Evolutionary conservation across 768 basidiomycete genomes (phyloP).

Genomic region (Hortiboletus campestris): DNA sequence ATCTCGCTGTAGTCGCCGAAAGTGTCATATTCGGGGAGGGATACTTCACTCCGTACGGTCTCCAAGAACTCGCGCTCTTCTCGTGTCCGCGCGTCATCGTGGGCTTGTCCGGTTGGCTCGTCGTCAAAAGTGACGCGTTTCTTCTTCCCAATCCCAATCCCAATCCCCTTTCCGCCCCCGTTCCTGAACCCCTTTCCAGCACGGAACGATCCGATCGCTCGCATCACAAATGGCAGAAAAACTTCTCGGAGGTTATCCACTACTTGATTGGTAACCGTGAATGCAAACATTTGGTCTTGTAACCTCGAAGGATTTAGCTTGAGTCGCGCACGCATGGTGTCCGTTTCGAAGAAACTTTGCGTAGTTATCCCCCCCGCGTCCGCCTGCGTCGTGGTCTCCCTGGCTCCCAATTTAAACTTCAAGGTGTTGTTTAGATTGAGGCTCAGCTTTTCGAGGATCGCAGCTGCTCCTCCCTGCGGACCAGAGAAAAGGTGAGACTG

Average conservation of each 20-base stretch:
- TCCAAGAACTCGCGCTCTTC: slow-evolving; percentile 82
- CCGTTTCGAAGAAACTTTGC: slow-evolving; percentile 48
- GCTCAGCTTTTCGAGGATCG: slow-evolving; percentile 22
- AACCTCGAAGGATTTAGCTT: slow-evolving; percentile 70
- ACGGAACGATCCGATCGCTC: slow-evolving; percentile 52
- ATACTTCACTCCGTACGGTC: slow-evolving; percentile 70
- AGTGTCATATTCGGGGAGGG: slow-evolving; percentile 75
- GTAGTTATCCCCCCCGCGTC: slow-evolving; percentile 14
- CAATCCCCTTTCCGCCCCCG: slow-evolving; percentile 19
- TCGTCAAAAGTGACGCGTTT: slow-evolving; percentile 75
- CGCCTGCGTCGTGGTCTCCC: slow-evolving; percentile 4
- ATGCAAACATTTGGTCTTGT: slow-evolving; percentile 91
- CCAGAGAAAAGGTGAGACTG: slow-evolving; percentile 30
- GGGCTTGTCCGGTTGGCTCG: slow-evolving; percentile 38
- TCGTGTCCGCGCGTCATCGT: slow-evolving; percentile 36
- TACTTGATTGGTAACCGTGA: slow-evolving; percentile 85
- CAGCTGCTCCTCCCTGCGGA: slow-evolving; percentile 11
- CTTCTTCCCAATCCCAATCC: slow-evolving; percentile 39
- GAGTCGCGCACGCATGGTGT: slow-evolving; percentile 46
- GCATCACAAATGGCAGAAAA: slow-evolving; percentile 73
- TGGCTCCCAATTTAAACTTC: slow-evolving; percentile 28
- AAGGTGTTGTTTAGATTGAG: slow-evolving; percentile 28
- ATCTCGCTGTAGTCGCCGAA: slow-evolving; percentile 95
- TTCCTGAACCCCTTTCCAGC: slow-evolving; percentile 40
- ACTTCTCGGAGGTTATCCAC: slow-evolving; percentile 77